Evolutionary conservation across 176 grass and related monocot species (phyloP).

Genomic region (Miscanthus lutarioriparius): DNA sequence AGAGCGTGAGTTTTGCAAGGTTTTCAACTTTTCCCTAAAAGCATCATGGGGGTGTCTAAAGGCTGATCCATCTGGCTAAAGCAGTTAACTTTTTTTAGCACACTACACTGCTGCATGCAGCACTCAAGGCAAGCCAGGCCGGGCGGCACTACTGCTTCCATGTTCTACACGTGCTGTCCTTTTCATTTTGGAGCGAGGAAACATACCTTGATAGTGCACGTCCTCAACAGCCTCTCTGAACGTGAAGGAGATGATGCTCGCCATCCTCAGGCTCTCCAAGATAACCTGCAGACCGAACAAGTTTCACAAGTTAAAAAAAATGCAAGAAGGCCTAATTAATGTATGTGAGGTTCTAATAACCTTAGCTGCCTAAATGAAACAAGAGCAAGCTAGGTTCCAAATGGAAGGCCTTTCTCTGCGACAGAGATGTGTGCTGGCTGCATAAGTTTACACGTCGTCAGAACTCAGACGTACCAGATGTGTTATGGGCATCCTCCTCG

Average conservation of each 20-base stretch:
- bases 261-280: slow-evolving; percentile 68
- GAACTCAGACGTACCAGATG: slow-evolving; percentile 35
- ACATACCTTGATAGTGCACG: slow-evolving; percentile 66
- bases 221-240: slow-evolving; percentile 73
- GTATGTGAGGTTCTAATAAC: not conserved
- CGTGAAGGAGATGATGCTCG: slow-evolving; percentile 71
- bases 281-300: slow-evolving; percentile 53
- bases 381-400: not conserved
- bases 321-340: not conserved
- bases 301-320: not conserved
- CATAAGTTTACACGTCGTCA: not conserved
- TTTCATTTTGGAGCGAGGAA: not conserved
- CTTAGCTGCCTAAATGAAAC: not conserved
- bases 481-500: slow-evolving; percentile 55
- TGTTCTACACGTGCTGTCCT: not conserved
- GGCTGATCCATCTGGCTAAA: not conserved
- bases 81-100: not conserved
- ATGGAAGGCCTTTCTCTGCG: not conserved
- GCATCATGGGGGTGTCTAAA: not conserved
- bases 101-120: not conserved
- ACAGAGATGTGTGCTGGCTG: not conserved
- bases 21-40: not conserved
- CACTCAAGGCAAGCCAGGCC: not conserved
- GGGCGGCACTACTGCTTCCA: not conserved
- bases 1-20: not conserved